phyloP scores from a whole-genome alignment of 2,329 filamentous ascomycete genomes.

The Diaporthe australafricana region DNA sequence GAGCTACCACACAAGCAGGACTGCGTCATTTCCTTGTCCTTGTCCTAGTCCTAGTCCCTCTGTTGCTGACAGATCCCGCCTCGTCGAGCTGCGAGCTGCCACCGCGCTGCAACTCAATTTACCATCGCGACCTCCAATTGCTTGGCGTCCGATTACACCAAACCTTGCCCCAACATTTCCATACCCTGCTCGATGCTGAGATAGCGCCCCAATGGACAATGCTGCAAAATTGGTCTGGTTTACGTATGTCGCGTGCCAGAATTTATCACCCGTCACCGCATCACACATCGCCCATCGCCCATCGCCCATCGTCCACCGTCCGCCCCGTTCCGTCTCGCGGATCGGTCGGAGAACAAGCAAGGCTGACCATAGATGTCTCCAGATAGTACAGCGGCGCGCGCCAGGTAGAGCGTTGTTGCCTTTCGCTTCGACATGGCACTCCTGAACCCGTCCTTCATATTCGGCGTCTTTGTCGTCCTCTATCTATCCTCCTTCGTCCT shows the following conservation, averaged over 20 bases:
- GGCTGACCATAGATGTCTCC: conserved; percentile 30
- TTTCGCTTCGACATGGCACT: conserved; percentile 66
- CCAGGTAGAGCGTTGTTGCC: conserved; percentile 40
- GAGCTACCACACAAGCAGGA: neutral
- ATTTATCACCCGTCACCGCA: neutral
- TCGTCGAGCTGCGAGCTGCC: conserved; percentile 15
- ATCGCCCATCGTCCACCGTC: neutral
- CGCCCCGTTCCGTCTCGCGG: neutral
- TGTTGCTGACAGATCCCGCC: neutral
- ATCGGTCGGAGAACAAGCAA: conserved; percentile 18
- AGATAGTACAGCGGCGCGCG: conserved; percentile 38
- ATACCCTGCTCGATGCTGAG: conserved; percentile 19
- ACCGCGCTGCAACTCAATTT: conserved; percentile 18
- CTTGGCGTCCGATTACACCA: conserved; percentile 10
- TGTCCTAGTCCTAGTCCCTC: no score
- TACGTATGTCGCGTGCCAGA: conserved; percentile 32
- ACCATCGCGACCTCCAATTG: conserved; percentile 26
- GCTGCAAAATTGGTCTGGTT: conserved; percentile 34
- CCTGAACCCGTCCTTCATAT: conserved; percentile 82
- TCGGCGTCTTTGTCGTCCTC: conserved; percentile 85
- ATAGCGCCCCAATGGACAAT: conserved; percentile 36
- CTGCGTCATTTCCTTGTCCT: conserved; percentile 1
- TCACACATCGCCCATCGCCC: neutral
- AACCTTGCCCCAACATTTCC: conserved; percentile 26
- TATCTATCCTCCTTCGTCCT: conserved; percentile 94